phyloP scores from a whole-genome alignment of 169 alveolate genomes.

The Amoebophrya sp. region DNA sequence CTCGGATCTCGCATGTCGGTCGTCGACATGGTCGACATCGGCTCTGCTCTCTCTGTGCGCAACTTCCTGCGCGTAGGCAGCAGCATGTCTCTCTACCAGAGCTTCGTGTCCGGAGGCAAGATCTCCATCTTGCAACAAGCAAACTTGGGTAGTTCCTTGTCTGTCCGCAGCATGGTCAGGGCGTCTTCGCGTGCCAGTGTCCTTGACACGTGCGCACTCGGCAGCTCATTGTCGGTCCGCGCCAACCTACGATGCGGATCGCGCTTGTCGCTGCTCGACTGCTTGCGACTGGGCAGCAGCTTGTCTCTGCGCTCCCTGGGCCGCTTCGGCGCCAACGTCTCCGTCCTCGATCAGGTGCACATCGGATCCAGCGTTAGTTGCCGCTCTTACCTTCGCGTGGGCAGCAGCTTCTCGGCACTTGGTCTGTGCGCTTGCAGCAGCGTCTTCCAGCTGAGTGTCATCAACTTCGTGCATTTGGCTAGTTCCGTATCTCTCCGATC shows the following conservation, averaged over 20 bases:
- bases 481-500: neutral
- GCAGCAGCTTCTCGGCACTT: neutral
- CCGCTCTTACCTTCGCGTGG: neutral
- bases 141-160: no score
- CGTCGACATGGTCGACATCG: neutral
- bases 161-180: no score
- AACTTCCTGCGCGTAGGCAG: neutral
- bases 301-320: conserved; percentile 16
- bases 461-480: neutral
- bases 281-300: no score
- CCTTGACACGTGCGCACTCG: no score
- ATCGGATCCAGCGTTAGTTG: neutral
- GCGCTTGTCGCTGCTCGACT: conserved; percentile 21
- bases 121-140: no score
- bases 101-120: conserved; percentile 10
- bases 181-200: no score
- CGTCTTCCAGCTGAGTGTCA: neutral
- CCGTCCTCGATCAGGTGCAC: conserved; percentile 26
- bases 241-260: neutral
- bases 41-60: neutral
- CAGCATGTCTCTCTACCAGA: neutral
- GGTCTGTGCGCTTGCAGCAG: neutral
- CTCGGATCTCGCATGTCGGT: neutral
- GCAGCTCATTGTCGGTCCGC: conserved; percentile 25
- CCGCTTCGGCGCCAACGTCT: neutral